phyloP scores from a whole-genome alignment of 2,329 filamentous ascomycete genomes.

The Blastomyces silverae region DNA sequence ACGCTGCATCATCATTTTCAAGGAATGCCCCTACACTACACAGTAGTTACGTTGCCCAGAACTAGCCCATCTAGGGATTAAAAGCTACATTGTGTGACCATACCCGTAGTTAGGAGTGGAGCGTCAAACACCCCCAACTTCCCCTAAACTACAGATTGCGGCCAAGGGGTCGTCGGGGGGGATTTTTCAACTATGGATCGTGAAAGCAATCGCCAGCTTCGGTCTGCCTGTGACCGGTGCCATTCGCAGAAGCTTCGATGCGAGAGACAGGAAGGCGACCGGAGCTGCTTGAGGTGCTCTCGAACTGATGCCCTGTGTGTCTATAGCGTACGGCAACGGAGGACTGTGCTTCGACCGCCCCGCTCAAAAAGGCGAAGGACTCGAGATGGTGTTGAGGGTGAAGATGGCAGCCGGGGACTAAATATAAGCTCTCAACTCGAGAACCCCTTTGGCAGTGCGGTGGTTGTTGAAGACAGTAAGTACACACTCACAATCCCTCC shows the following conservation, averaged over 20 bases:
- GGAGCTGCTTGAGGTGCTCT: neutral
- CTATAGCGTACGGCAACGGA: neutral
- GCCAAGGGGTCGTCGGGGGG: no score
- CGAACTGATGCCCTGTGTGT: neutral
- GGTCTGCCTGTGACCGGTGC: constrained; percentile 6
- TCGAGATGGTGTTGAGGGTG: neutral
- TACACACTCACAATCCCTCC: no score
- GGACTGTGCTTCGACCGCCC: neutral
- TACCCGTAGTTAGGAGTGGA: no score
- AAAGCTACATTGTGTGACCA: neutral
- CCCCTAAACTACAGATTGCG: neutral
- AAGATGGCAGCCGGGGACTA: neutral
- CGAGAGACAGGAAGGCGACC: neutral
- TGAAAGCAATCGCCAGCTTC: neutral
- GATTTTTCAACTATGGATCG: neutral
- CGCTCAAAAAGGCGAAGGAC: neutral
- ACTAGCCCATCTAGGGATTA: neutral
- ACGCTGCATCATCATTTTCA: no score
- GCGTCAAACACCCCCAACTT: neutral
- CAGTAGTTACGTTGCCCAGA: neutral
- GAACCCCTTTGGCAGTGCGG: neutral
- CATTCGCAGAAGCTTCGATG: constrained; percentile 10
- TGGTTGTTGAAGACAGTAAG: neutral
- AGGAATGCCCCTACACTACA: no score
- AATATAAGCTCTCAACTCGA: neutral